A percentile compares a stretch with the other conserved stretches of the same genome.
These are phyloP conservation scores for Candida koratica DNA, from an alignment of 805 yeast species.

Conservation along the genomic window DNA sequence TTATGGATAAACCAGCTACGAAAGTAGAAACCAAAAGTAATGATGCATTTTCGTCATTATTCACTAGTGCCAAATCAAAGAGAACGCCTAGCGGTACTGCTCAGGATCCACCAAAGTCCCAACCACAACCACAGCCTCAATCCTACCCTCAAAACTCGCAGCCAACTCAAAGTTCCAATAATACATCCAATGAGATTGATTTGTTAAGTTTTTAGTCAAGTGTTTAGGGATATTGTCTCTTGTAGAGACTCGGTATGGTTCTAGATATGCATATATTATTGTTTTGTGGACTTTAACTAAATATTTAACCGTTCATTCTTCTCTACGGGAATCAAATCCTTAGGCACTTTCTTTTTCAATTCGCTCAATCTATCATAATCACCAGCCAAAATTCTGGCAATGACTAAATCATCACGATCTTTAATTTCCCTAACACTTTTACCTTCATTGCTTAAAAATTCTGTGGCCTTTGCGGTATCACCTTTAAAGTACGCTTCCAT, in stretches of 20 bases:
- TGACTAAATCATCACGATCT: constrained; percentile 70
- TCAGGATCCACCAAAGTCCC: constrained; percentile 3
- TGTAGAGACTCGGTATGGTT: not conserved
- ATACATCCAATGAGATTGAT: constrained; percentile 36
- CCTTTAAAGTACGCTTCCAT: constrained; percentile 61
- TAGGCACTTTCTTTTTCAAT: constrained; percentile 48
- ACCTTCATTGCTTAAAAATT: constrained; percentile 50
- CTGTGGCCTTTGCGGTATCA: constrained; percentile 47
- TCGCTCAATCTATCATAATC: constrained; percentile 72
- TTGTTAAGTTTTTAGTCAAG: constrained; percentile 39
- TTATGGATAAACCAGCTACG: constrained; percentile 24
- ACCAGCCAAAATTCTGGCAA: constrained; percentile 77
- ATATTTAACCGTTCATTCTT: constrained; percentile 34
- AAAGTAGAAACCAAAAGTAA: constrained; percentile 41
- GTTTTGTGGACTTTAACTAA: constrained; percentile 13
- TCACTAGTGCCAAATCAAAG: constrained; percentile 59
- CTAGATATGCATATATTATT: constrained; percentile 6
- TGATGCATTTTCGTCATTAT: constrained; percentile 72
- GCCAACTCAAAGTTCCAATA: constrained; percentile 16
- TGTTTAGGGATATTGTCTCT: constrained; percentile 1
- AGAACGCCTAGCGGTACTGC: constrained; percentile 18
- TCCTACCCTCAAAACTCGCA: too few species aligned
- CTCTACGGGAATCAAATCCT: constrained; percentile 35
- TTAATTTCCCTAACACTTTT: constrained; percentile 54
- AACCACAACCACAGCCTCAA: constrained; percentile 1